Evolutionary conservation across 2,329 filamentous ascomycete genomes (phyloP), one percentile per base, ranked within the genome.

Genomic region (Monilinia laxa): DNA sequence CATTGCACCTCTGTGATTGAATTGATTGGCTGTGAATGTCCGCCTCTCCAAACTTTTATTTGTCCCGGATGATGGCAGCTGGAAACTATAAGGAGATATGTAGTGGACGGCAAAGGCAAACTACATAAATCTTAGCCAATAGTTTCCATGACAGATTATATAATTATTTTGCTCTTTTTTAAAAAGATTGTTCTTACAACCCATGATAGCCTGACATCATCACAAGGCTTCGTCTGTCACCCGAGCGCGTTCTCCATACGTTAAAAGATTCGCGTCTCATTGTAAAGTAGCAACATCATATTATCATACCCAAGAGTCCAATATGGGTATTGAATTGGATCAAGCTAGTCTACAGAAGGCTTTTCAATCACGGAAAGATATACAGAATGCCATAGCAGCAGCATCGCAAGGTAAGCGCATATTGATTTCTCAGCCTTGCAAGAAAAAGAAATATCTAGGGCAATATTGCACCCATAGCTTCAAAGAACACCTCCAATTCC

Each of bases 301-400:
- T 38, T 31, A 12, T 12, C 45, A 40, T 45, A 56, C 40, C 18
- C 7, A 51, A 9, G 23, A 25, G 62, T 60, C 35, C 66, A 71
- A 67, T 42, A 75, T 75, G 74, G 69, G 66, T 28, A 68, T 67
- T 12, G 52, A 45, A 58, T 68, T 77, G 38, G 74, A 77, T 70
- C 68, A 73, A 53, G 65, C 72, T 54, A 73, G 68, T 67, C 68
- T 77, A 20, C 67, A 71, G n/a, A 68, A 70, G 49, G 76, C 76
- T 14, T 77, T 77, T 67, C 58, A 75, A 62, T 69, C 71, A 31
- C 73, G 76, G 51, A 56, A 68, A 40, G 75, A 77, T 68, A 68
- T 77, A 23, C 71, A 74, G 69, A 67, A 66, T 38, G 76, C 76
- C 52, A 76, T 77, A 59, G 69, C 72, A 62, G 71, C 74, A 47